These are phyloP conservation scores for Parascedosporium putredinis DNA, from an alignment of 2,329 filamentous ascomycete genomes.

Conservation along the genomic window DNA sequence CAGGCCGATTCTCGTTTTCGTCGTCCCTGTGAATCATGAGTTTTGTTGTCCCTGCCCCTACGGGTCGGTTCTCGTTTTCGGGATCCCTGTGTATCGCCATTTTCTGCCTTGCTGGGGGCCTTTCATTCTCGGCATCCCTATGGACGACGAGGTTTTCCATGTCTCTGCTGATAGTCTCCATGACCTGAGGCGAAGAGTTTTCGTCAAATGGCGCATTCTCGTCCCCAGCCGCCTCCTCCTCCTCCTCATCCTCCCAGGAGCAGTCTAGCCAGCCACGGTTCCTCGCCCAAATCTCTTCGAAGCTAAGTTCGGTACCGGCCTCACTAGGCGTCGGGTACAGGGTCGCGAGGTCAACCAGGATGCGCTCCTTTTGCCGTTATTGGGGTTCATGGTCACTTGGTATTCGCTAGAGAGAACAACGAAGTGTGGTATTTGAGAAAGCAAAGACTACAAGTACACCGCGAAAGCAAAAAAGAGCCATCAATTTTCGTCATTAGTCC, in stretches of 20 bases:
- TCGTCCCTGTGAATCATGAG: constrained; percentile 6
- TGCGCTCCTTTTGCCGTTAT: constrained; percentile 75
- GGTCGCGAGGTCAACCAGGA: constrained; percentile 76
- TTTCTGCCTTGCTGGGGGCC: constrained; percentile 21
- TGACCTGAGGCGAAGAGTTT: constrained; percentile 8
- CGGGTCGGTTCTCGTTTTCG: constrained; percentile 17
- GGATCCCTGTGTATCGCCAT: constrained; percentile 33
- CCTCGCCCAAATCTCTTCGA: constrained; percentile 81
- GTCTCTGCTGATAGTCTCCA: constrained; percentile 20
- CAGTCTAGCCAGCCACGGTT: constrained; percentile 59
- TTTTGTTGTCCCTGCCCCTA: constrained; percentile 5
- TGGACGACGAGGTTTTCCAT: constrained; percentile 18
- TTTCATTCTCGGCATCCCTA: constrained; percentile 15
- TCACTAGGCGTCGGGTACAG: constrained; percentile 72
- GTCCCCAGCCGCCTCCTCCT: constrained; percentile 27
- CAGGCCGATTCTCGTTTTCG: constrained; percentile 9
- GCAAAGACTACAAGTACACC: constrained; percentile 43
- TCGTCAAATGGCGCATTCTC: constrained; percentile 9
- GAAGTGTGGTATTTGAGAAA: constrained; percentile 53
- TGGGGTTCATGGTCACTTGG: constrained; percentile 73
- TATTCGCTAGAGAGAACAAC: constrained; percentile 60
- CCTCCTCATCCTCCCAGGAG: constrained; percentile 45
- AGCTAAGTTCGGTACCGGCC: constrained; percentile 66
- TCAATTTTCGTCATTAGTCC: constrained; percentile 72
- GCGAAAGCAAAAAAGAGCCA: constrained; percentile 21